Evolutionary conservation across 352 stramenopile species (phyloP), one percentile per base, ranked within the genome.

Genomic region (Phytophthora crassamura): DNA sequence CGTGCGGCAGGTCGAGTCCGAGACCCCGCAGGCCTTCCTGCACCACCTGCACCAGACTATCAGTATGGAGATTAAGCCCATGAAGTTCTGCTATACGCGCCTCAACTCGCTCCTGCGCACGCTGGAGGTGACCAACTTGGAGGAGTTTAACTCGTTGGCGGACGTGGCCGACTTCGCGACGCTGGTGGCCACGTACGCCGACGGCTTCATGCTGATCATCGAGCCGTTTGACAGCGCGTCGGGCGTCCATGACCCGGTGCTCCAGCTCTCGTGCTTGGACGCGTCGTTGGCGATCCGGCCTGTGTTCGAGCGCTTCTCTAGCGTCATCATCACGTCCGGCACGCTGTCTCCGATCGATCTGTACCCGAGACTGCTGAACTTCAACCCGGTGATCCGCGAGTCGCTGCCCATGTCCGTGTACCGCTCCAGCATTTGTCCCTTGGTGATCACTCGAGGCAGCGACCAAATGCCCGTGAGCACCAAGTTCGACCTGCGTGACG

Each of bases 391-490:
- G 32, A 91, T 99, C 34, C 93, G 90, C 14, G 91, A 97, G 50
- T 99, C 96, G 40, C 86, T 99, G 25, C 93, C 90, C 63, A 99
- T 99, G 97, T 99, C 95, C 25, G 98, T 98, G 35, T 99, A 99
- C 75, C 90, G 96, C 16, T 93, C 94, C 18, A 99, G 96, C 74
- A 99, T 99, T 83, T 97, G 96, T 41, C 98, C 98, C 10, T 75
- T 99, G 25, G 95, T 99, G 20, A 98, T 99, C 71, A 99, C 97
- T 12, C 90, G 96, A 40, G 97, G 97, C 14, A 97, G 88, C 34
- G 98, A 99, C 75, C 97, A 99, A 74, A 95, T 93, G 68, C 86
- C 95, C 3, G 94, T 99, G 47, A 98, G 94, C 20, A 99, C 97
- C 18, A 96, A 96, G 57, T 98, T 97, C 69, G 92, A 97, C 49